Percentiles rank a stretch among this genome's conserved stretches.
These are phyloP conservation scores for Phytophthora cryptogea DNA, from an alignment of 352 stramenopile genomes.

Conservation along the genomic window DNA sequence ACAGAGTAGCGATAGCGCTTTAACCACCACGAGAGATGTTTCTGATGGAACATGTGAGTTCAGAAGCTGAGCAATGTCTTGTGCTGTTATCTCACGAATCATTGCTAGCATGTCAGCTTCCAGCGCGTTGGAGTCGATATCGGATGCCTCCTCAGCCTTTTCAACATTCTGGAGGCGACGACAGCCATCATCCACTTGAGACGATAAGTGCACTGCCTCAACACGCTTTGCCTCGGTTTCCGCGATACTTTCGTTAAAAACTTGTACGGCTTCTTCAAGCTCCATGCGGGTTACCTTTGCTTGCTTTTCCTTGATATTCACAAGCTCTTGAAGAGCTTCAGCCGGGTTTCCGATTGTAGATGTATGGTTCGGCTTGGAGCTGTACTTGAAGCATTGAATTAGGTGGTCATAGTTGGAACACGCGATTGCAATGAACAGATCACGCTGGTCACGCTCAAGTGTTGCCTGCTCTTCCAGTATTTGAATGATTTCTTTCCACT, in stretches of 20 bases:
- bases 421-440: constrained; percentile 71
- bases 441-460: constrained; percentile 56
- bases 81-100: constrained; percentile 72
- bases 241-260: constrained; percentile 75
- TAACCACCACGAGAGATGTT: constrained; percentile 64
- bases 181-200: constrained; percentile 60
- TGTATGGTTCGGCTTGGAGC: constrained; percentile 20
- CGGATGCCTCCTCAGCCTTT: constrained; percentile 47
- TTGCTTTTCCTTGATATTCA: constrained; percentile 26
- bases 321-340: constrained; percentile 25
- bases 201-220: constrained; percentile 40
- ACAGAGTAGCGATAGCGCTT: constrained; percentile 75
- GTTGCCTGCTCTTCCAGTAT: constrained; percentile 48
- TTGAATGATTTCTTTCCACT: constrained; percentile 42
- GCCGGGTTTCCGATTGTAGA: constrained; percentile 12
- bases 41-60: constrained; percentile 60
- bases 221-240: constrained; percentile 72
- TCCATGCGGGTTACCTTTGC: constrained; percentile 24
- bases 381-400: constrained; percentile 47
- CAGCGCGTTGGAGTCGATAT: constrained; percentile 54
- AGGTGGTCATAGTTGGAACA: constrained; percentile 73
- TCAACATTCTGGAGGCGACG: constrained; percentile 60
- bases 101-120: constrained; percentile 64
- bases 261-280: constrained; percentile 47
- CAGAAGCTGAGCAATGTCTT: constrained; percentile 71